phyloP scores from a whole-genome alignment of 78 protist genomes.

The Dictyostelium discoideum region DNA sequence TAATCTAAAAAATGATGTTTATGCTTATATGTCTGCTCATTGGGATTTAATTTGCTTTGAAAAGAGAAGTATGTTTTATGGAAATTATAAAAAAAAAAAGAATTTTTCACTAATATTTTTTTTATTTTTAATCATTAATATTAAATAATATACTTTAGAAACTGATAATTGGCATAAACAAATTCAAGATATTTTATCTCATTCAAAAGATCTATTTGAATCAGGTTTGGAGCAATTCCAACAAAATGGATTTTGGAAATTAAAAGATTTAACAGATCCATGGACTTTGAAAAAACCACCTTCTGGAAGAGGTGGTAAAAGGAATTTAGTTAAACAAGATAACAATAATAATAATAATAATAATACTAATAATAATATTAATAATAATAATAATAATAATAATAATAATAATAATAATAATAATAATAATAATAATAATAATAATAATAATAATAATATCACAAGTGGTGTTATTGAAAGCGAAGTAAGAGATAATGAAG shows the following conservation, averaged over 20 bases:
- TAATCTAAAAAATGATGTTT: slow-evolving; percentile 35
- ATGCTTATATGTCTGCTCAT: slow-evolving; percentile 30
- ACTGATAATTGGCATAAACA: slow-evolving; percentile 58
- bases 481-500: not conserved
- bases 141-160: not conserved
- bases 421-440: not conserved
- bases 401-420: slow-evolving; percentile 1
- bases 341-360: not conserved
- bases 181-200: slow-evolving; percentile 60
- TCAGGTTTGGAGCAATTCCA: slow-evolving; percentile 7
- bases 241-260: slow-evolving; percentile 50
- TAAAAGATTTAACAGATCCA: slow-evolving; percentile 36
- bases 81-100: not conserved
- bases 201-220: slow-evolving; percentile 33
- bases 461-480: too few relatives aligned
- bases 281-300: slow-evolving; percentile 7
- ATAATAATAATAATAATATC: not conserved
- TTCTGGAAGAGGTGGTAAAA: slow-evolving; percentile 1
- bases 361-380: not conserved
- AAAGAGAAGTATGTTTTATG: slow-evolving; percentile 5
- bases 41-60: slow-evolving; percentile 31
- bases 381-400: not conserved
- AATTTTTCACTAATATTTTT: not conserved
- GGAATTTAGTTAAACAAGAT: not conserved
- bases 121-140: not conserved